A percentile compares a stretch with the other conserved stretches of the same genome.
Evolutionary conservation across 2,329 filamentous ascomycete species (phyloP).

Genomic region (Mariannaea sp.): DNA sequence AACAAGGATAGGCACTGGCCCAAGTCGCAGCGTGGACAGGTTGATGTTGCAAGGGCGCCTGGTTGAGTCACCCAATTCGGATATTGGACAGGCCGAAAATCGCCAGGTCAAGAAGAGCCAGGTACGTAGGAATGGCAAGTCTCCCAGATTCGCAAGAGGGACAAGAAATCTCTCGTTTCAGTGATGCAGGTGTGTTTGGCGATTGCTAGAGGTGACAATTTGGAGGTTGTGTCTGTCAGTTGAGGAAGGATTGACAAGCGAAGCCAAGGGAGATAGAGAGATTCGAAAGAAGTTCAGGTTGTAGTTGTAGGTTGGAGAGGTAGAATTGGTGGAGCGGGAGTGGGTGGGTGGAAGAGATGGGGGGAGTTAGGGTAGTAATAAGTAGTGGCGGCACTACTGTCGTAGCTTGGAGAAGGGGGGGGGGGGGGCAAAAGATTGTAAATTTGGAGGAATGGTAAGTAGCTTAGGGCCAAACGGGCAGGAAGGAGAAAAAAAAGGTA

Average conservation of each 20-base stretch:
- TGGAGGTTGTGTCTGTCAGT: not conserved
- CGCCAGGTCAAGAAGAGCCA: conserved; percentile 2
- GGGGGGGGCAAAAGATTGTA: conserved; percentile 23
- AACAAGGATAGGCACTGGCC: conserved; percentile 12
- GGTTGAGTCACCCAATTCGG: conserved; percentile 24
- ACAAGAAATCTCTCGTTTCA: not conserved
- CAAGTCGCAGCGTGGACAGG: conserved; percentile 4
- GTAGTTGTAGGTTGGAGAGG: conserved; percentile 33
- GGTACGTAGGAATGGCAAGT: conserved; percentile 7
- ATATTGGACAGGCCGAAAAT: conserved; percentile 8
- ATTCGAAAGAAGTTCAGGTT: conserved; percentile 15
- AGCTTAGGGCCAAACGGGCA: conserved; percentile 15
- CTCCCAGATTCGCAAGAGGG: no score
- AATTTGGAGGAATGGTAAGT: conserved; percentile 15
- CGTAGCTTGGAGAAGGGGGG: conserved; percentile 24
- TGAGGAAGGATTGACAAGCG: conserved; percentile 16
- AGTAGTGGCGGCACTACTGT: conserved; percentile 17
- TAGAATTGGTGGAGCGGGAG: conserved; percentile 37
- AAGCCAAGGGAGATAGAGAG: conserved; percentile 19
- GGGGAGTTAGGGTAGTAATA: conserved; percentile 38
- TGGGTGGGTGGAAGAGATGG: conserved; percentile 32
- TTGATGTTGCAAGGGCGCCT: conserved; percentile 17
- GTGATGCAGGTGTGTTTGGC: not conserved
- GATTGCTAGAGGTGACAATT: conserved; percentile 1
- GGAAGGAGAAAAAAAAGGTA: conserved; percentile 25